Evolutionary conservation across 345 rosid species (phyloP), one percentile per base, ranked within the genome.

Genomic region (Trapa bicornis): DNA sequence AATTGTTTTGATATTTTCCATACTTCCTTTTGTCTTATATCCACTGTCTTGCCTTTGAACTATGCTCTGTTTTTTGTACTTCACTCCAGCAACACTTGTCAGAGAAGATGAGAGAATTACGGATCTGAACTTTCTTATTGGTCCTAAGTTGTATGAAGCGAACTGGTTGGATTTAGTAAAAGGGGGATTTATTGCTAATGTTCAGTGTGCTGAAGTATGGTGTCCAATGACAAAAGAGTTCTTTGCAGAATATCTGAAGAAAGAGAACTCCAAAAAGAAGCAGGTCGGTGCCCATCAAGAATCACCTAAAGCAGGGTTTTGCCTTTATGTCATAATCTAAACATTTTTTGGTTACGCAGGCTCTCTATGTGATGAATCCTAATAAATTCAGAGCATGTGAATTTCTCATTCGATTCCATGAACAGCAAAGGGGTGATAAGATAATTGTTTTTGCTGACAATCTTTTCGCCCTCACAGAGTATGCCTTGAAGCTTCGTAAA

Each of bases 151-250:
- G 71, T 89, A 94, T 75, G 99, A 94, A 85, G 99, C 97, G 61
- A 94, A 94, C 75, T 91, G 97, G 99, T 78, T 94, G 81, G 99
- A 94, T 87, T 81, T 94, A 32, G 99, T 91, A 41, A 91, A 86
- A 80, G 97, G 96, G 66, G 97, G 97, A 48, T 94, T 87, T 75
- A 94, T 91, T 66, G 99, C 97, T 57, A 94, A 94, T 86, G 99
- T 94, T 14, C 97, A 87, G 73, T 94, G 99, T 73, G 97, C 97
- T 65, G 99, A 94, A 83, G 99, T 91, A 39, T 91, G 99, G 99
- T 94, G 96, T 78, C 99, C 97, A 29, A 94, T 91, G 99, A 91
- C 96, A 1, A 91, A 87, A 75, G 99, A 94, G 80, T 94, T 89
- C 75, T 94, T 94, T 7, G 87, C 99, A 41, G 96, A 94, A 80